phyloP scores from a whole-genome alignment of 305 asterid genomes.

The Fraxinus xanthoxyloides region DNA sequence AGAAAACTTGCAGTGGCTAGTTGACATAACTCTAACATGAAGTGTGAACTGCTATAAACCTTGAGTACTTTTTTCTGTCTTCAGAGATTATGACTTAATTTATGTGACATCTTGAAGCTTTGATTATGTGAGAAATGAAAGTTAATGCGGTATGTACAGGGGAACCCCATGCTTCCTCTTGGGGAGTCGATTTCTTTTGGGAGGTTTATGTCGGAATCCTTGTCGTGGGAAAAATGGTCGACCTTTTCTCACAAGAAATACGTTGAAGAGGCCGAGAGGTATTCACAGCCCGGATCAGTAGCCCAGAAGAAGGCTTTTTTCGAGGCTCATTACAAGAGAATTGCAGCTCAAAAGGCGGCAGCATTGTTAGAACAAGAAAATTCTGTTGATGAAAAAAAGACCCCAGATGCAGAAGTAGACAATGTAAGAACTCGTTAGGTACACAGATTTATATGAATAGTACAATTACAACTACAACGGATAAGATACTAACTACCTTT shows the following conservation, averaged over 20 bases:
- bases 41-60: too few relatives aligned
- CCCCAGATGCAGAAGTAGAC: conserved; percentile 2
- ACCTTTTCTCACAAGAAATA: conserved; percentile 77
- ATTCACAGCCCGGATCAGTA: conserved; percentile 81
- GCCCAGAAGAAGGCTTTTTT: conserved; percentile 94
- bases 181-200: conserved; percentile 89
- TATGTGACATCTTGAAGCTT: too few relatives aligned
- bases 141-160: conserved; percentile 37
- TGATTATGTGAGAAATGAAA: too few relatives aligned
- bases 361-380: too few relatives aligned
- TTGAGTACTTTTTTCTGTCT: too few relatives aligned
- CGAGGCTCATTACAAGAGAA: conserved; percentile 91
- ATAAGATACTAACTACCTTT: background rate
- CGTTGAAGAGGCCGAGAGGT: conserved; percentile 90
- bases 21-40: too few relatives aligned
- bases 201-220: conserved; percentile 65
- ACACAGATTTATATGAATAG: too few relatives aligned
- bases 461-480: background rate
- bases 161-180: conserved; percentile 59
- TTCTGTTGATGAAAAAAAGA: conserved; percentile 25
- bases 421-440: too few relatives aligned
- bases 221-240: conserved; percentile 91
- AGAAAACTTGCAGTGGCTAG: too few relatives aligned
- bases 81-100: too few relatives aligned
- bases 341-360: conserved; percentile 78